Evolutionary conservation across 2,329 filamentous ascomycete species (phyloP).

Genomic region (Penicillium janthinellum): DNA sequence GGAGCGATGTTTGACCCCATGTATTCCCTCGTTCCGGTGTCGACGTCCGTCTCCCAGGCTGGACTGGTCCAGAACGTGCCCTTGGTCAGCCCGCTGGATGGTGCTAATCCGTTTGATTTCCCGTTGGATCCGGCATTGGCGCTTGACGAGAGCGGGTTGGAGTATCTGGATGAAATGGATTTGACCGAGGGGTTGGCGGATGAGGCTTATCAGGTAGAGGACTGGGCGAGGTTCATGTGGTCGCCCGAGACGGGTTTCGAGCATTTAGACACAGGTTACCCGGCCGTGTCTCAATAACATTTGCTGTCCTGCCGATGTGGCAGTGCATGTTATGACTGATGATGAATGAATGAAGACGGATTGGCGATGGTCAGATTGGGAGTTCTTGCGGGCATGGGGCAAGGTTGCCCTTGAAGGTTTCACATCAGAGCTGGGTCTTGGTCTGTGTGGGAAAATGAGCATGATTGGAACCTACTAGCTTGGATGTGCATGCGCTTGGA

Average conservation of each 20-base stretch:
- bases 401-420: no score
- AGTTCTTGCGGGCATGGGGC: neutral
- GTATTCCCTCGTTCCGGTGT: slow-evolving; percentile 19
- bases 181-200: slow-evolving; percentile 21
- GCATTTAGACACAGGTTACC: slow-evolving; percentile 27
- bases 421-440: neutral
- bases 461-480: neutral
- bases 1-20: slow-evolving; percentile 21
- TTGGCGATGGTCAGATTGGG: neutral
- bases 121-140: slow-evolving; percentile 22
- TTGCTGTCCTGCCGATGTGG: slow-evolving; percentile 11
- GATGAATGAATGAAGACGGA: slow-evolving; percentile 13
- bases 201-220: slow-evolving; percentile 26
- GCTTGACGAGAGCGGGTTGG: slow-evolving; percentile 11
- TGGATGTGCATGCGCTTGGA: neutral
- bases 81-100: slow-evolving; percentile 22
- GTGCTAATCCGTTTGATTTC: slow-evolving; percentile 25
- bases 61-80: slow-evolving; percentile 12
- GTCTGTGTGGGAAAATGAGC: neutral
- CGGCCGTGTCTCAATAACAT: slow-evolving; percentile 23
- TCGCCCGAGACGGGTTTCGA: slow-evolving; percentile 28
- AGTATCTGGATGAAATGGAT: slow-evolving; percentile 24
- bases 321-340: slow-evolving; percentile 19
- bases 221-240: slow-evolving; percentile 31
- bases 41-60: slow-evolving; percentile 8